A percentile compares a stretch with the other conserved stretches of the same genome.
Evolutionary conservation across 495 filamentous ascomycete species (phyloP).

Genomic region (Lasiosphaeria miniovina): DNA sequence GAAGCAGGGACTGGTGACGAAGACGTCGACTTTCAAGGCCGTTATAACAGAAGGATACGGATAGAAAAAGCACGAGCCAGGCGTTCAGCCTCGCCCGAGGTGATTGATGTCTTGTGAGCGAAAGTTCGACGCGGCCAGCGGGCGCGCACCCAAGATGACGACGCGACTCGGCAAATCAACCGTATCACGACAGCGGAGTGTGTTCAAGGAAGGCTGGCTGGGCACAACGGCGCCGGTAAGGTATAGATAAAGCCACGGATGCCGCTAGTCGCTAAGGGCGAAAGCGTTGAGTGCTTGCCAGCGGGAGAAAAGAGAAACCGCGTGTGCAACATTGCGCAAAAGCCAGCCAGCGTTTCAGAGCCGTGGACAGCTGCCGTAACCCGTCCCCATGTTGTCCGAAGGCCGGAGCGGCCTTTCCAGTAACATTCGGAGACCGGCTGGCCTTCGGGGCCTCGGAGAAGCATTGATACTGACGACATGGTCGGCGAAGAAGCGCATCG

Average conservation of each 20-base stretch:
- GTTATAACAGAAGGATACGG: conserved; percentile 3
- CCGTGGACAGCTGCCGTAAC: conserved; percentile 9
- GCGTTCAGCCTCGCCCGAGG: not conserved
- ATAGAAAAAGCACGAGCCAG: conserved; percentile 10
- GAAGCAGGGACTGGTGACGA: no score
- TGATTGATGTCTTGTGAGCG: not conserved
- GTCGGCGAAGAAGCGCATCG: not conserved
- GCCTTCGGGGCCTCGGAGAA: not conserved
- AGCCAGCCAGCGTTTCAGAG: conserved; percentile 13
- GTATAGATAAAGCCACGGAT: conserved; percentile 18
- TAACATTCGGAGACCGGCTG: not conserved
- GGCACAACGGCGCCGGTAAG: conserved; percentile 11
- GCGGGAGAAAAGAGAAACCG: not conserved
- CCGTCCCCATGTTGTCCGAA: conserved; percentile 1
- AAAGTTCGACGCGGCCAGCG: not conserved
- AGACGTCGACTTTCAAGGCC: no score
- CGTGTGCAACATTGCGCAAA: conserved; percentile 9
- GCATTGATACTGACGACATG: not conserved
- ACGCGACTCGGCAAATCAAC: no score
- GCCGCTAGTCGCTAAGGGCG: not conserved
- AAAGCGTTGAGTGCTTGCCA: not conserved
- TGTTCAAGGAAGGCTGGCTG: conserved; percentile 13
- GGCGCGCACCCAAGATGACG: not conserved
- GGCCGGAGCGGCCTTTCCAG: not conserved
- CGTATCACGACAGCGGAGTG: conserved; percentile 7